Base-by-base conservation (phyloP, 1,139 yeast species). In the Zygosaccharomyces sapae region DNA sequence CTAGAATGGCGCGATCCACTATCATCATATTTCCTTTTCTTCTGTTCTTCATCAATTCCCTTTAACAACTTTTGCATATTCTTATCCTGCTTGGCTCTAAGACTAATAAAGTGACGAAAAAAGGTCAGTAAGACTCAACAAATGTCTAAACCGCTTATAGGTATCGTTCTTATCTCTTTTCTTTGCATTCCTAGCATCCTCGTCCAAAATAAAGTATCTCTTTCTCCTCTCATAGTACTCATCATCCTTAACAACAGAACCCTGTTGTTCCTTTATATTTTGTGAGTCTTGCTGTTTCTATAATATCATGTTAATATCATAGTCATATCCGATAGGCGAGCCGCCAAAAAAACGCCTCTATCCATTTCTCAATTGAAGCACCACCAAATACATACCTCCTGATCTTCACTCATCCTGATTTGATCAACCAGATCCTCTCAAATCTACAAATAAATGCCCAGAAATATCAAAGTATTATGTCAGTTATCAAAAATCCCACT, bases 41-140 rank as follows among this genome's bases (percentile, higher is more conserved):
- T 42, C 22, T 51, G 44, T 16, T 46, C 61, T 49, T 59, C 71
- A 40, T 67, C 69, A 9, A 65, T 55, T 12, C 57, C 63, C 57
- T 65, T 67, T 36, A 70, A 50, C 38, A 79, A 72, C 45, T 80
- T 66, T 45, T 72, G 70, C 49, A 75, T 72, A 60, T 83, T 80
- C 42, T 74, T 72, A 38, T 80, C 77, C 61, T 83, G 81, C 47
- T 74, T 75, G 16, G 88, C 87, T 59, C 82, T 82, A 20, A 80
- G 74, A 48, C 79, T 75, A 53, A 85, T 78, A 61, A 85, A 85
- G 61, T 82, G 86, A 43, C 80, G 76, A 64, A 85, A 85, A 85
- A 41, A 85, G 69, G 33, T 77, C 80, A 0, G 92, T 83, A 41
- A 85, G 66, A 0, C 86, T 83, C 37, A 85, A 65, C 38, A 85